phyloP scores from a whole-genome alignment of 208 protist species.

The Trypanosoma mega region DNA sequence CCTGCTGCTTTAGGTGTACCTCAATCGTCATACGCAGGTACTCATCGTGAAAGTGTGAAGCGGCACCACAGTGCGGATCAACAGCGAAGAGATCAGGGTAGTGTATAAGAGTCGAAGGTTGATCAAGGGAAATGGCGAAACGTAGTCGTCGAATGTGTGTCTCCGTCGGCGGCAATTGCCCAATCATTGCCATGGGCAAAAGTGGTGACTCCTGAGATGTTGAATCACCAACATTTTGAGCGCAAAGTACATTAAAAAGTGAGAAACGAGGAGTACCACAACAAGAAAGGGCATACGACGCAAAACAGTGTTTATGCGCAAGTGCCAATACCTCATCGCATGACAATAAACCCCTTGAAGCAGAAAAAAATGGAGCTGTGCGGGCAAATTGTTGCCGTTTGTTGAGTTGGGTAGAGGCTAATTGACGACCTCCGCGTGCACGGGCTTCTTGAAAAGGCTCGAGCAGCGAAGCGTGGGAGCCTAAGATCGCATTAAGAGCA shows the following conservation, averaged over 20 bases:
- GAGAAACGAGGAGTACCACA: constrained; percentile 65
- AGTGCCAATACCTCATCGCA: constrained; percentile 48
- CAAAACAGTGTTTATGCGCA: constrained; percentile 62
- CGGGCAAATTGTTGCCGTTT: constrained; percentile 19
- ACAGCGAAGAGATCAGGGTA: constrained; percentile 52
- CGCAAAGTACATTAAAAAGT: constrained; percentile 37
- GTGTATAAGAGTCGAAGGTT: constrained; percentile 56
- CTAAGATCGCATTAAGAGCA: constrained; percentile 31
- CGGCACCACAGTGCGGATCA: constrained; percentile 44
- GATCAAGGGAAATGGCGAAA: constrained; percentile 82
- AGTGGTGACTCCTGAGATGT: background rate
- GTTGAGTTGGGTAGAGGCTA: background rate
- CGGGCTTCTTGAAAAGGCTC: constrained; percentile 29
- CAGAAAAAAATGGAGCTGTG: constrained; percentile 31
- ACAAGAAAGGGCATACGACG: constrained; percentile 77
- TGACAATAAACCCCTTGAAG: constrained; percentile 59
- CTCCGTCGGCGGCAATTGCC: constrained; percentile 50
- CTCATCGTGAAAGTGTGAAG: constrained; percentile 81
- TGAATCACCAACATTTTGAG: background rate
- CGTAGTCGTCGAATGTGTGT: constrained; percentile 63
- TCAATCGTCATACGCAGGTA: constrained; percentile 73
- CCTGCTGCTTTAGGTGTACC: constrained; percentile 65
- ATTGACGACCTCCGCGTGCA: background rate
- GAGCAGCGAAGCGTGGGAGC: constrained; percentile 50
- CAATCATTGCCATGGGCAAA: constrained; percentile 39